phyloP scores from a whole-genome alignment of 139 green algal genomes.

The Coelastrella sp. region DNA sequence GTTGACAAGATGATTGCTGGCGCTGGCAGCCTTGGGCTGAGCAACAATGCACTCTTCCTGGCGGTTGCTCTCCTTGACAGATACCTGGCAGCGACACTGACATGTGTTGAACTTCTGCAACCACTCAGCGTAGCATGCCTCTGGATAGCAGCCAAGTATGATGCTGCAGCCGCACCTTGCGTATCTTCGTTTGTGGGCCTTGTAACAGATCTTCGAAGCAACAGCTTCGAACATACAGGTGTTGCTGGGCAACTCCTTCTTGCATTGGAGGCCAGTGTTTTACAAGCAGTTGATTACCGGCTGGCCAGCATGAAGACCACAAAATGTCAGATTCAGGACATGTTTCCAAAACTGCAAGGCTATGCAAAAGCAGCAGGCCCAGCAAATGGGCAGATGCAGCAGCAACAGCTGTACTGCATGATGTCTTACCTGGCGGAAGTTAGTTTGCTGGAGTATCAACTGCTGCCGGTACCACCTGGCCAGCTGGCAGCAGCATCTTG shows the following conservation, averaged over 20 bases:
- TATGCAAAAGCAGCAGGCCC: not conserved
- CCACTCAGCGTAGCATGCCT: not conserved
- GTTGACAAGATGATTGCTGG: conserved; percentile 14
- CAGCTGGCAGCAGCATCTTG: not conserved
- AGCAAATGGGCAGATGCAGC: not conserved
- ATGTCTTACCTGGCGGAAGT: not conserved
- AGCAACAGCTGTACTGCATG: not conserved
- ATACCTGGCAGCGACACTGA: not conserved
- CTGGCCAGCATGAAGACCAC: not conserved
- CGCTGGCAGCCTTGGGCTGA: not conserved
- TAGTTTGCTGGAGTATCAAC: not conserved
- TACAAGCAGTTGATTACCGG: not conserved
- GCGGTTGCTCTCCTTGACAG: not conserved
- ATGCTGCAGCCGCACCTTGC: not conserved
- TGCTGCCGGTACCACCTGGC: not conserved
- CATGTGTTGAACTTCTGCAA: not conserved
- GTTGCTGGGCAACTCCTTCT: no score
- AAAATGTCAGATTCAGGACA: no score
- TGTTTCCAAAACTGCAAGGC: not conserved
- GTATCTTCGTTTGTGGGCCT: not conserved
- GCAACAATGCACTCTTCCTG: not conserved
- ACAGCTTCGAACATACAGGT: no score
- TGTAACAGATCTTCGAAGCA: not conserved
- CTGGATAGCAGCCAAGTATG: conserved; percentile 23
- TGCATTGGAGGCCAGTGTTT: not conserved